Conservation (phyloP, 2,329 filamentous ascomycete genomes). For the Berkeleyomyces rouxiae region DNA sequence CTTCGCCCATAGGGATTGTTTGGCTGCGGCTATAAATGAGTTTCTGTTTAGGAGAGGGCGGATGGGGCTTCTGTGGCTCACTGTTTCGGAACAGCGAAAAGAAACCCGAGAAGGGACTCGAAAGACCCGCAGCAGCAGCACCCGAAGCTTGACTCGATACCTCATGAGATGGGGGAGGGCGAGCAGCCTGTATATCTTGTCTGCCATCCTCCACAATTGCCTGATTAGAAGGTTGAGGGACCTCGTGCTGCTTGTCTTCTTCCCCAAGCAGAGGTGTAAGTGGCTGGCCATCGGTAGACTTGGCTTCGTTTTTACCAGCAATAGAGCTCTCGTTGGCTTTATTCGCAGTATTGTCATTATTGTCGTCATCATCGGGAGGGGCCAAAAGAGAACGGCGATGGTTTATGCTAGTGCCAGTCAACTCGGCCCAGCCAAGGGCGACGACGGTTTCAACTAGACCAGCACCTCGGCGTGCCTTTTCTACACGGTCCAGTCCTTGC, state of each 20-base stretch:
- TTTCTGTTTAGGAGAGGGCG: slow-evolving; percentile 40
- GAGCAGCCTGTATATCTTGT: slow-evolving; percentile 28
- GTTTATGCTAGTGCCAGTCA: slow-evolving; percentile 53
- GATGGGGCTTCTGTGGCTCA: slow-evolving; percentile 32
- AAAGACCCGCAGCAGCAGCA: slow-evolving; percentile 15
- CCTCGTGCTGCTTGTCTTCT: slow-evolving; percentile 33
- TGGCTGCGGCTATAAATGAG: slow-evolving; percentile 66
- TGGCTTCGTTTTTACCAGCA: slow-evolving; percentile 10
- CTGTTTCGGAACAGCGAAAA: slow-evolving; percentile 57
- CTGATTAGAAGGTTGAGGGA: slow-evolving; percentile 53
- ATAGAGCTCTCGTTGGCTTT: background rate
- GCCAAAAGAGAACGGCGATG: slow-evolving; percentile 30
- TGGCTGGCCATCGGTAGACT: slow-evolving; percentile 23
- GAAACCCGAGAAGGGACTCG: slow-evolving; percentile 41
- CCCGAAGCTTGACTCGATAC: slow-evolving; percentile 11
- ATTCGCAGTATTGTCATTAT: slow-evolving; percentile 15
- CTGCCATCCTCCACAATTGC: slow-evolving; percentile 52
- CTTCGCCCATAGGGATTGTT: slow-evolving; percentile 33
- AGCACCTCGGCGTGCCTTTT: slow-evolving; percentile 84
- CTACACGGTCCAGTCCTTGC: slow-evolving; percentile 81
- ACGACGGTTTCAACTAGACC: slow-evolving; percentile 85
- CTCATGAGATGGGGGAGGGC: slow-evolving; percentile 22
- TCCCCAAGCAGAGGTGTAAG: slow-evolving; percentile 17
- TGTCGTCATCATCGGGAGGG: slow-evolving; percentile 22
- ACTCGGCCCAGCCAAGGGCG: slow-evolving; percentile 85